These are phyloP conservation scores for Rhynchospora breviuscula DNA, from an alignment of 176 grass and related monocot species.

Conservation along the genomic window DNA sequence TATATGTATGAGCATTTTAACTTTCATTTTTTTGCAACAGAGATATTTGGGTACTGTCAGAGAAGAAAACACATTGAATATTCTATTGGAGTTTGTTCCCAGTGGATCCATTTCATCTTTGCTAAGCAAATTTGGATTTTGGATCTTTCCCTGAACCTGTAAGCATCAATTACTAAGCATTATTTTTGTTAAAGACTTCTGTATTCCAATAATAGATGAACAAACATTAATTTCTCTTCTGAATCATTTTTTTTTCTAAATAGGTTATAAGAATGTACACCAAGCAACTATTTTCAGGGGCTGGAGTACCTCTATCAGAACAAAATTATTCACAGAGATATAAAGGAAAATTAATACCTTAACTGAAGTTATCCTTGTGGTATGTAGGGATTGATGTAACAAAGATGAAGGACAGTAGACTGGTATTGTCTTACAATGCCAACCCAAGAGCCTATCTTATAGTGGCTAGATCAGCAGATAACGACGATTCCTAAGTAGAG, in stretches of 20 bases:
- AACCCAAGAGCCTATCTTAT: slow-evolving; percentile 41
- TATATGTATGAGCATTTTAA: background rate
- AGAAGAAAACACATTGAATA: slow-evolving; percentile 87
- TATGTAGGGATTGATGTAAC: slow-evolving; percentile 43
- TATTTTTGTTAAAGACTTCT: slow-evolving; percentile 7
- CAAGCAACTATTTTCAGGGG: slow-evolving; percentile 81
- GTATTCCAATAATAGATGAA: background rate
- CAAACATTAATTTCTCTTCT: background rate
- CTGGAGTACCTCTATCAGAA: slow-evolving; percentile 95
- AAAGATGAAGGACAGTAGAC: slow-evolving; percentile 47
- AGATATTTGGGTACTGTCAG: slow-evolving; percentile 91
- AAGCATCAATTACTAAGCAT: slow-evolving; percentile 42
- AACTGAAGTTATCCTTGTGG: slow-evolving; percentile 5
- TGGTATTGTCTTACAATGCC: slow-evolving; percentile 41
- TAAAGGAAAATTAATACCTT: slow-evolving; percentile 54
- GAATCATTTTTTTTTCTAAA: slow-evolving; percentile 29
- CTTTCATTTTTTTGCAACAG: slow-evolving; percentile 29
- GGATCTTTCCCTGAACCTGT: slow-evolving; percentile 92
- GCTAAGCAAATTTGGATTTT: slow-evolving; percentile 72
- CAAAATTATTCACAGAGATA: slow-evolving; percentile 97
- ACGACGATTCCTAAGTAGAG: slow-evolving; percentile 42
- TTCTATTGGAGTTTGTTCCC: slow-evolving; percentile 91
- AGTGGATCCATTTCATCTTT: slow-evolving; percentile 98
- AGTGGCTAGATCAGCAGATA: slow-evolving; percentile 36
- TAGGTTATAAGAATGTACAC: slow-evolving; percentile 98